Evolutionary conservation across 495 filamentous ascomycete genomes (phyloP).

Genomic region (Aspergillus wentii): DNA sequence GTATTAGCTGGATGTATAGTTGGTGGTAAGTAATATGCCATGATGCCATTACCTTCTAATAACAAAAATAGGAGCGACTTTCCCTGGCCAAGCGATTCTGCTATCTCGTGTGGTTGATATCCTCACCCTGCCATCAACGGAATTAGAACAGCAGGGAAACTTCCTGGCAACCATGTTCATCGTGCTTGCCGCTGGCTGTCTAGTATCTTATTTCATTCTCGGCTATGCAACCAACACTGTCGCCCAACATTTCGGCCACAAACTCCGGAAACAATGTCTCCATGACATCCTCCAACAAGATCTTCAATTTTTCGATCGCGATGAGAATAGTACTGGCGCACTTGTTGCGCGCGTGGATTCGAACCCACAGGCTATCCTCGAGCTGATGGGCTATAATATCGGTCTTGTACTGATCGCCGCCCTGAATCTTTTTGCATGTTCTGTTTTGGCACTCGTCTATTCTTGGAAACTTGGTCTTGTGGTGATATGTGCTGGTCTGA

Average conservation of each 20-base stretch:
- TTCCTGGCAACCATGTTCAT: conserved; percentile 65
- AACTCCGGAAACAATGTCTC: too few relatives aligned
- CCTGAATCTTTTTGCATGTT: conserved; percentile 37
- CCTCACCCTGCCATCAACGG: not conserved
- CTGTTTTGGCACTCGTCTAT: conserved; percentile 21
- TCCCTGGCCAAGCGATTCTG: too few relatives aligned
- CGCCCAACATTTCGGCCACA: too few relatives aligned
- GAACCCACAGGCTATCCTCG: conserved; percentile 36
- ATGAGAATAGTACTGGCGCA: conserved; percentile 58
- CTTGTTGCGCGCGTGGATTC: conserved; percentile 53
- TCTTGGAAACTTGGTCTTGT: conserved; percentile 56
- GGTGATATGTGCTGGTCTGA: conserved; percentile 45
- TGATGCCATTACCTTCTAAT: not conserved
- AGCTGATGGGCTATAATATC: conserved; percentile 43
- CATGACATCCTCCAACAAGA: conserved; percentile 53
- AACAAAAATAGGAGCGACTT: conserved; percentile 1
- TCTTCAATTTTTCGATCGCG: conserved; percentile 58
- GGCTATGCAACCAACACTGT: conserved; percentile 1
- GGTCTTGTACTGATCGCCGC: conserved; percentile 18
- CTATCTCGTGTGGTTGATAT: too few relatives aligned
- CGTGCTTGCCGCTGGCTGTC: conserved; percentile 44
- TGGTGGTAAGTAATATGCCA: too few relatives aligned
- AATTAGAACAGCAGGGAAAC: conserved; percentile 18
- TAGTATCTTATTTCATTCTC: conserved; percentile 39
- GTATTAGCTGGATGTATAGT: too few relatives aligned